Evolutionary conservation across 306 rosid genomes (phyloP).

Genomic region (Corylus avellana): DNA sequence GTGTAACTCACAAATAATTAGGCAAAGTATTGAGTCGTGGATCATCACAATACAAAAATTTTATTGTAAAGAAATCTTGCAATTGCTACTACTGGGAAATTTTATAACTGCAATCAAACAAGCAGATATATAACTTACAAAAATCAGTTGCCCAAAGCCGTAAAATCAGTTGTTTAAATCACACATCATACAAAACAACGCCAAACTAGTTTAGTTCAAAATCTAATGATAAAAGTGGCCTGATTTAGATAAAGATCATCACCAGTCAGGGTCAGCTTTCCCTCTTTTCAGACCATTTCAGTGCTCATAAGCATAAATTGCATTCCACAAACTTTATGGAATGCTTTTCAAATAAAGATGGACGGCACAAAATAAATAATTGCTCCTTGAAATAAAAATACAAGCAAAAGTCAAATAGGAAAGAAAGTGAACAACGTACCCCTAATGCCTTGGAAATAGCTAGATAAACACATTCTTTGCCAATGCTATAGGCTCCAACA

Average conservation of each 20-base stretch:
- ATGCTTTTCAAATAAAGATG: neutral
- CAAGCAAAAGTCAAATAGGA: neutral
- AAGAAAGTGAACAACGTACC: conserved; percentile 27
- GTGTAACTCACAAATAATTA: neutral
- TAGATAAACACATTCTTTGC: conserved; percentile 61
- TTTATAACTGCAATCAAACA: neutral
- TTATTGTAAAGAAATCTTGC: neutral
- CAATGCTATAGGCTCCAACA: conserved; percentile 65
- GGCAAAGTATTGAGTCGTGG: neutral
- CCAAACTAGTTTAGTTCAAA: neutral
- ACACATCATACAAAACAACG: neutral
- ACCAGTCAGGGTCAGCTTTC: neutral
- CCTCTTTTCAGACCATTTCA: neutral
- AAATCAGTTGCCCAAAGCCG: neutral
- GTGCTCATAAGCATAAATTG: neutral
- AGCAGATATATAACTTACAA: neutral
- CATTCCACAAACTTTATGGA: neutral
- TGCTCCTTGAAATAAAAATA: neutral
- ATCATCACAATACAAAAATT: neutral
- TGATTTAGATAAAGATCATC: neutral
- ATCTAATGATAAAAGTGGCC: neutral
- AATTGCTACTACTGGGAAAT: neutral
- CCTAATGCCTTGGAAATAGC: conserved; percentile 48
- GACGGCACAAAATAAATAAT: conserved; percentile 6
- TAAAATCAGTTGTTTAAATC: neutral